Evolutionary conservation across 2,329 filamentous ascomycete genomes (phyloP).

Genomic region (Apiospora arundinis): DNA sequence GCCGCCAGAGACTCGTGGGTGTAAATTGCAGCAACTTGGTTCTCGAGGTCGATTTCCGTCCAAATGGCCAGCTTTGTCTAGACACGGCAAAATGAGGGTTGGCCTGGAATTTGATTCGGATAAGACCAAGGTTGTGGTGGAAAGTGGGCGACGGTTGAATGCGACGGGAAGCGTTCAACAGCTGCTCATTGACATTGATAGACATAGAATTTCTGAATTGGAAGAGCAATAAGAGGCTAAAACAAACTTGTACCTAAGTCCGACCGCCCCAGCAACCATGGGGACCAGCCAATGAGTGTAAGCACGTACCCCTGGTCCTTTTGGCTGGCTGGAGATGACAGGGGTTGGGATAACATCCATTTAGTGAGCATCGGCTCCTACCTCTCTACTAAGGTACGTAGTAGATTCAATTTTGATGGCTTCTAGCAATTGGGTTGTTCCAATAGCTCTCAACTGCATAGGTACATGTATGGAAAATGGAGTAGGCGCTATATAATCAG

Average conservation of each 20-base stretch:
- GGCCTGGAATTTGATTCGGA: background rate
- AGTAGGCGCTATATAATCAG: too few species aligned
- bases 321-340: background rate
- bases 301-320: background rate
- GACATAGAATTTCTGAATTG: slow-evolving; percentile 14
- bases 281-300: background rate
- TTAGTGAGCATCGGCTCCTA: background rate
- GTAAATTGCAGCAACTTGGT: background rate
- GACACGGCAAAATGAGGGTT: background rate
- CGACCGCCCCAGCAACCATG: slow-evolving; percentile 5
- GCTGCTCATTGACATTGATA: slow-evolving; percentile 1
- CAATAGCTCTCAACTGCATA: too few species aligned
- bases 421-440: too few species aligned
- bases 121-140: background rate
- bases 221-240: slow-evolving; percentile 7
- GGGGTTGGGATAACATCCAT: background rate
- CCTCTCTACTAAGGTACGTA: too few species aligned
- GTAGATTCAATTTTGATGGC: too few species aligned
- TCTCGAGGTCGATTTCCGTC: background rate
- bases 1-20: background rate
- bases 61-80: background rate
- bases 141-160: background rate
- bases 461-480: too few species aligned
- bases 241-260: slow-evolving; percentile 17
- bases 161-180: background rate